Conservation (phyloP, 2,329 filamentous ascomycete species). For the Venturia aucupariae region DNA sequence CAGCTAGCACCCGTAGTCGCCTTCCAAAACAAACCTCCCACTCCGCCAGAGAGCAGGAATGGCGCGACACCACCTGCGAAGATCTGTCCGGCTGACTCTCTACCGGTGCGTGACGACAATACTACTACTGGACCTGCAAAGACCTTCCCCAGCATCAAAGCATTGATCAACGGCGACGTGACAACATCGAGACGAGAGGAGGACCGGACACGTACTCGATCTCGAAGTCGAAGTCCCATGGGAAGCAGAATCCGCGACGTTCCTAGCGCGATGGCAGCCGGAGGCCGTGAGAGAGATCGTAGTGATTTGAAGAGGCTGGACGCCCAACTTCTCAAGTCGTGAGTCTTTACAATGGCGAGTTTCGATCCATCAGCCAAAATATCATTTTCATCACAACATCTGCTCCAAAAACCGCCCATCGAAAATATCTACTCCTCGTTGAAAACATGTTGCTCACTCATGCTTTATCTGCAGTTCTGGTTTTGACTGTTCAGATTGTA, state of each 20-base stretch:
- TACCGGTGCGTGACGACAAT: constrained; percentile 22
- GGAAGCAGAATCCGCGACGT: constrained; percentile 10
- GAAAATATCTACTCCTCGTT: not conserved
- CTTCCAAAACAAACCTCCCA: constrained; percentile 12
- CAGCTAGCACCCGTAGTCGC: constrained; percentile 3
- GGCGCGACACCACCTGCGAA: constrained; percentile 30
- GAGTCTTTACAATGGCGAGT: not conserved
- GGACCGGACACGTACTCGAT: constrained; percentile 25
- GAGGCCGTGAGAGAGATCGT: constrained; percentile 11
- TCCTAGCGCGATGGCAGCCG: constrained; percentile 11
- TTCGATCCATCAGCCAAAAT: not conserved
- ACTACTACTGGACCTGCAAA: constrained; percentile 23
- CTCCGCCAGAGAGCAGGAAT: constrained; percentile 14
- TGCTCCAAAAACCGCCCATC: not conserved
- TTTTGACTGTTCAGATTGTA: not conserved
- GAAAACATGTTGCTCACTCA: not conserved
- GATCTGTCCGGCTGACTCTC: constrained; percentile 27
- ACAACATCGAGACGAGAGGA: constrained; percentile 23
- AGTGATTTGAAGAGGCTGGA: constrained; percentile 14
- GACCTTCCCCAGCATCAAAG: constrained; percentile 40
- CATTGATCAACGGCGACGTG: constrained; percentile 32
- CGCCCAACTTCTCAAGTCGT: constrained; percentile 14
- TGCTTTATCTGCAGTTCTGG: not conserved
- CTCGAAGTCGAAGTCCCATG: constrained; percentile 32
- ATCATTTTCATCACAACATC: not conserved